Percentiles rank a stretch among this genome's conserved stretches.
Evolutionary conservation across 2,329 filamentous ascomycete species (phyloP).

Genomic region (Colletotrichum agaves): DNA sequence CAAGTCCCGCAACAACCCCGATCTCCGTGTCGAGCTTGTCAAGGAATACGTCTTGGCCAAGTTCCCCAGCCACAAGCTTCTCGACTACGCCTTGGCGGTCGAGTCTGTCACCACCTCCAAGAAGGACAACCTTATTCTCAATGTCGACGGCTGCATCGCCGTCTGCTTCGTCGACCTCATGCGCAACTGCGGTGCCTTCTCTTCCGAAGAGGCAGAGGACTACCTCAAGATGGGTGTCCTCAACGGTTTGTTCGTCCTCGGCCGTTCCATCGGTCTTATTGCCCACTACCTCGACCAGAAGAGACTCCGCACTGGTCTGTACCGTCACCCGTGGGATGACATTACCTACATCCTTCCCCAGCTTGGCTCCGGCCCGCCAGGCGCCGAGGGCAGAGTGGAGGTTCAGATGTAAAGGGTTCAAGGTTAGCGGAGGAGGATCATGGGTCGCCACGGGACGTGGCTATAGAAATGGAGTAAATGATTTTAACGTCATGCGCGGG

Average conservation of each 20-base stretch:
- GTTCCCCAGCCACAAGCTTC: slow-evolving; percentile 97
- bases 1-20: slow-evolving; percentile 99
- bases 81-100: slow-evolving; percentile 97
- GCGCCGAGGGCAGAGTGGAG: slow-evolving; percentile 88
- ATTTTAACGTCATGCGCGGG: slow-evolving; percentile 38
- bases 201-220: slow-evolving; percentile 94
- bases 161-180: slow-evolving; percentile 99
- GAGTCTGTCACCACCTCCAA: slow-evolving; percentile 99
- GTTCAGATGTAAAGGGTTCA: slow-evolving; percentile 73
- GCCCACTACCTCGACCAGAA: slow-evolving; percentile 99
- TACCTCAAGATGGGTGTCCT: slow-evolving; percentile 99
- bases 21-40: slow-evolving; percentile 98
- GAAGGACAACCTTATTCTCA: slow-evolving; percentile 99
- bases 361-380: slow-evolving; percentile 76
- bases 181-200: slow-evolving; percentile 98
- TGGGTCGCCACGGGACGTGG: slow-evolving; percentile 36
- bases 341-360: slow-evolving; percentile 94
- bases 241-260: slow-evolving; percentile 98
- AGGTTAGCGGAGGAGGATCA: slow-evolving; percentile 37
- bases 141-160: slow-evolving; percentile 97
- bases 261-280: slow-evolving; percentile 97
- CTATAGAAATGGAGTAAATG: slow-evolving; percentile 38
- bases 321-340: slow-evolving; percentile 99
- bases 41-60: slow-evolving; percentile 98
- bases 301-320: slow-evolving; percentile 96